Percentiles rank a stretch among this genome's conserved stretches.
phyloP scores from a whole-genome alignment of 208 protist genomes.

The Blastocrithidia nonstop region DNA sequence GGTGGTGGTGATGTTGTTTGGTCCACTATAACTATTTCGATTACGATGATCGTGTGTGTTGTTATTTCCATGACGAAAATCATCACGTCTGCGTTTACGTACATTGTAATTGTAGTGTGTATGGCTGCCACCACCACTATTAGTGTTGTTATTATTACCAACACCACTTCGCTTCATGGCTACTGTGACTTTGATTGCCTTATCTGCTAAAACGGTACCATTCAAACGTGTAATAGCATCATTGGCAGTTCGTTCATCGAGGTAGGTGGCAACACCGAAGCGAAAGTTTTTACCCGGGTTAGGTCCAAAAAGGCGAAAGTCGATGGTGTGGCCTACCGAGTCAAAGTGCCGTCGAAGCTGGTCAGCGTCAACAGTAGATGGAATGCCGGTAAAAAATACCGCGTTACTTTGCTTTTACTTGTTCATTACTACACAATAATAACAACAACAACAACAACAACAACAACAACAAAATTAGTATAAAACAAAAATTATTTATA shows the following conservation, averaged over 20 bases:
- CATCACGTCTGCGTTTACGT: too few relatives aligned
- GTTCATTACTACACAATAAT: constrained; percentile 4
- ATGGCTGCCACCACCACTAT: not conserved
- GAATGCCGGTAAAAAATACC: constrained; percentile 79
- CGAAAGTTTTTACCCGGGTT: constrained; percentile 52
- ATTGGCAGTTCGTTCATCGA: constrained; percentile 51
- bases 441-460: not conserved
- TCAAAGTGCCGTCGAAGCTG: constrained; percentile 72
- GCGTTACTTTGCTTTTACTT: constrained; percentile 12
- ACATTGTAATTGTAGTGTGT: not conserved
- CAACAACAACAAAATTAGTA: not conserved
- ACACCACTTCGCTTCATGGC: not conserved
- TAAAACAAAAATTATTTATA: not conserved
- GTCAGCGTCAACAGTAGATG: constrained; percentile 31
- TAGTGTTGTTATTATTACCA: not conserved
- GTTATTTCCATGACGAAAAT: too few relatives aligned
- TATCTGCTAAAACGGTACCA: constrained; percentile 52
- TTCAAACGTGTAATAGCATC: constrained; percentile 63
- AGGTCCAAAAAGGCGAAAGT: constrained; percentile 46
- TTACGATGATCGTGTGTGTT: too few relatives aligned
- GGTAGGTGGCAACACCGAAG: constrained; percentile 66
- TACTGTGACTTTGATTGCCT: constrained; percentile 45
- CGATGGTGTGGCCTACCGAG: constrained; percentile 61
- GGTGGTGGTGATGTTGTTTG: too few relatives aligned
- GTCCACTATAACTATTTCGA: too few relatives aligned